phyloP scores from a whole-genome alignment of 2,329 filamentous ascomycete genomes.

The Chrysoporthe austroafricana region DNA sequence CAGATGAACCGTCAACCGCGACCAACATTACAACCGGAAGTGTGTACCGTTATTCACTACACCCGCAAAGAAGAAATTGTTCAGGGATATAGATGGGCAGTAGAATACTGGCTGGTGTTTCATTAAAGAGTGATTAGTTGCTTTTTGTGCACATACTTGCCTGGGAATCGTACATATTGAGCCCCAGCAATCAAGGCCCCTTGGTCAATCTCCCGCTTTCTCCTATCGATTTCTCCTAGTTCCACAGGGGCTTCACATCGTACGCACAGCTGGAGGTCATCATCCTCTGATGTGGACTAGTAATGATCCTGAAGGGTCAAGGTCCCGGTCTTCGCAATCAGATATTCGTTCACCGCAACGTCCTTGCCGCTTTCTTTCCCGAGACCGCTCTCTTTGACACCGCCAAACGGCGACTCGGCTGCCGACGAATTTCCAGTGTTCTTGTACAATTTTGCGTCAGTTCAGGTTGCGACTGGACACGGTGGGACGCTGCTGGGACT shows the following conservation, averaged over 20 bases:
- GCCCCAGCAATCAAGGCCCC: background rate
- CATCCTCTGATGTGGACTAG: background rate
- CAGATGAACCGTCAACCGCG: background rate
- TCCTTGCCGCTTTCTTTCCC: conserved; percentile 33
- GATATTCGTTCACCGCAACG: conserved; percentile 30
- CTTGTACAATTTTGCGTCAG: background rate
- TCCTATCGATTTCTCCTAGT: background rate
- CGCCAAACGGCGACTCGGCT: conserved; percentile 33
- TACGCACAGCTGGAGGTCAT: background rate
- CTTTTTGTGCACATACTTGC: background rate
- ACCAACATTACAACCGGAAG: background rate
- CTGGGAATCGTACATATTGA: background rate
- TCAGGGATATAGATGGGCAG: background rate
- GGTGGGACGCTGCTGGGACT: background rate
- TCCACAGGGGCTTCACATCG: background rate
- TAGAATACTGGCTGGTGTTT: background rate
- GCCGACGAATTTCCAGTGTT: conserved; percentile 46
- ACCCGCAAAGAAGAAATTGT: background rate
- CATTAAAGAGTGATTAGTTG: too few species aligned
- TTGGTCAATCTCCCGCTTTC: background rate
- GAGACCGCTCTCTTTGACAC: conserved; percentile 33
- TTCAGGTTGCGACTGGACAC: background rate
- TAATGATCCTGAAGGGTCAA: conserved; percentile 24
- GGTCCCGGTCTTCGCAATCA: conserved; percentile 29
- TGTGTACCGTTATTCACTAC: background rate